Evolutionary conservation across 2,329 filamentous ascomycete species (phyloP).

Genomic region (Sphaerulina populicola): DNA sequence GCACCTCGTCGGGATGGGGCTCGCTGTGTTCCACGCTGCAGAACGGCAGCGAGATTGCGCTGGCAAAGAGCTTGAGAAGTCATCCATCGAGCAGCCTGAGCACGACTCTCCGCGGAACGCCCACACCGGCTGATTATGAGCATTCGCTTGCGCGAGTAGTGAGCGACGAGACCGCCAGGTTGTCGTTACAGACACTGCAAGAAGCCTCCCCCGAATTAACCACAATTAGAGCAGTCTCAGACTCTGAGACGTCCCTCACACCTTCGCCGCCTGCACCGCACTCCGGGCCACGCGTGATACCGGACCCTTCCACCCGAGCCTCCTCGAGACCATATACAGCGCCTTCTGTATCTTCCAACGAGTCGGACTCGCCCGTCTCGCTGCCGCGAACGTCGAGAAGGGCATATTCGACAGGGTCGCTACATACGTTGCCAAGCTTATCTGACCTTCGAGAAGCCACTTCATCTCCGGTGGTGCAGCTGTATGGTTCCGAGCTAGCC

Average conservation of each 20-base stretch:
- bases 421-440: slow-evolving; percentile 13
- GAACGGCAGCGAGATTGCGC: slow-evolving; percentile 20
- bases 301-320: slow-evolving; percentile 10
- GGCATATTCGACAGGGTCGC: slow-evolving; percentile 16
- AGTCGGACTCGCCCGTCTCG: slow-evolving; percentile 10
- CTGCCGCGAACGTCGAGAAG: slow-evolving; percentile 12
- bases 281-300: slow-evolving; percentile 14
- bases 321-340: slow-evolving; percentile 13
- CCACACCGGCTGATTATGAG: slow-evolving; percentile 25
- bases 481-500: slow-evolving; percentile 15
- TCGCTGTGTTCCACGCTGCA: slow-evolving; percentile 26
- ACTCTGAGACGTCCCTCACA: slow-evolving; percentile 14
- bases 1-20: slow-evolving; percentile 24
- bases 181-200: slow-evolving; percentile 25
- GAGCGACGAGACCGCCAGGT: slow-evolving; percentile 10
- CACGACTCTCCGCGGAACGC: slow-evolving; percentile 27
- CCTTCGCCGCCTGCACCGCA: slow-evolving; percentile 16
- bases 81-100: slow-evolving; percentile 27
- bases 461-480: slow-evolving; percentile 14
- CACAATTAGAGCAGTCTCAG: slow-evolving; percentile 19
- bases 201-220: slow-evolving; percentile 25
- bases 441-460: slow-evolving; percentile 14
- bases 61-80: slow-evolving; percentile 18
- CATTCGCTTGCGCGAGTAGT: slow-evolving; percentile 17
- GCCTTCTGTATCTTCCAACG: slow-evolving; percentile 13